Conservation (phyloP, 305 asterid species). For the Solanum hybrid region DNA sequence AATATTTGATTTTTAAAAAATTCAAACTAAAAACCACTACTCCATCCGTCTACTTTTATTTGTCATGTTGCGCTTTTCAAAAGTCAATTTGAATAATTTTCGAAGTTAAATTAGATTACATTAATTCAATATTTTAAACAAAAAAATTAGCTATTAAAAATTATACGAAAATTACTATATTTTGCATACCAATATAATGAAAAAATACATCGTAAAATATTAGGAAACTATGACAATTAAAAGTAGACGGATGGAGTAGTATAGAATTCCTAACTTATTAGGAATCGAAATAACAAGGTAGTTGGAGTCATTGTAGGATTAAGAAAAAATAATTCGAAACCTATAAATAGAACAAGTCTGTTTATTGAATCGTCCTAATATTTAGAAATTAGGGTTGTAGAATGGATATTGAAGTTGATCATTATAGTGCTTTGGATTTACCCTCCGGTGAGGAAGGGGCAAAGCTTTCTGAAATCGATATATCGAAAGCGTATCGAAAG, state of each 20-base stretch:
- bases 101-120: too few relatives aligned
- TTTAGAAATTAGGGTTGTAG: not conserved
- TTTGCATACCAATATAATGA: not conserved
- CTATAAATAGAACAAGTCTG: not conserved
- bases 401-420: conserved; percentile 2
- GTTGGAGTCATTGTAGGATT: not conserved
- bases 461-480: not conserved
- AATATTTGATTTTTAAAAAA: not conserved
- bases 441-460: conserved; percentile 3
- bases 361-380: not conserved
- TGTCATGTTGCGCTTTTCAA: too few relatives aligned
- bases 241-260: not conserved
- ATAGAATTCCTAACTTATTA: not conserved
- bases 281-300: not conserved
- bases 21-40: not conserved
- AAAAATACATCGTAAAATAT: not conserved
- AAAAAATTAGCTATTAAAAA: too few relatives aligned
- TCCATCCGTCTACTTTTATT: too few relatives aligned
- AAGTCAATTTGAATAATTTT: too few relatives aligned
- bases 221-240: too few relatives aligned
- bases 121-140: too few relatives aligned
- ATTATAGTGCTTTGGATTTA: not conserved
- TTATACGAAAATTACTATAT: too few relatives aligned
- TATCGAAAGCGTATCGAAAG: not conserved
- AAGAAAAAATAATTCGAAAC: not conserved